Conservation (phyloP, 2,329 filamentous ascomycete genomes). For the Apiospora hydei region DNA sequence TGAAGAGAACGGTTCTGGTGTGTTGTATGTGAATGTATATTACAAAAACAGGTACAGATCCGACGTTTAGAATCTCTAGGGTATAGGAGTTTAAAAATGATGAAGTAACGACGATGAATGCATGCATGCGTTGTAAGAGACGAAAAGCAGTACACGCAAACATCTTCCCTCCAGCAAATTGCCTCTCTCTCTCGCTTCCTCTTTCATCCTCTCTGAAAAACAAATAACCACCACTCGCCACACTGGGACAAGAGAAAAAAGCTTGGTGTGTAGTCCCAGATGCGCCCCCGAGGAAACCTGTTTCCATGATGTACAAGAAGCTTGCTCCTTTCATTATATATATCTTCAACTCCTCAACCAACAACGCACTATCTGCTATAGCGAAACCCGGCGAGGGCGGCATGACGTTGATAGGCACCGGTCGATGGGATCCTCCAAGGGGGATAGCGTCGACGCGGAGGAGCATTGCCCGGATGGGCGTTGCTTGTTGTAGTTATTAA, state of each 20-base stretch:
- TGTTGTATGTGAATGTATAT: slow-evolving; percentile 17
- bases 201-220: not conserved
- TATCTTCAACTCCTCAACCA: slow-evolving; percentile 6
- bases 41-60: slow-evolving; percentile 20
- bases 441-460: not conserved
- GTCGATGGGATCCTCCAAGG: not conserved
- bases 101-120: not conserved
- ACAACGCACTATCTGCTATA: slow-evolving; percentile 9
- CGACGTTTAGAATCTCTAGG: slow-evolving; percentile 17
- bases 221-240: not conserved
- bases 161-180: not conserved
- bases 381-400: slow-evolving; percentile 14
- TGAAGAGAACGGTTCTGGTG: not conserved
- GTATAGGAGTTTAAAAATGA: slow-evolving; percentile 10
- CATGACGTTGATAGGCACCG: slow-evolving; percentile 5
- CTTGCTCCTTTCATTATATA: slow-evolving; percentile 16
- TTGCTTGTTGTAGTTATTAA: slow-evolving; percentile 8
- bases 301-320: not conserved
- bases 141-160: not conserved
- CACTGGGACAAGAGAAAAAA: slow-evolving; percentile 1
- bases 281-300: slow-evolving; percentile 1
- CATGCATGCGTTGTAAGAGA: not conserved
- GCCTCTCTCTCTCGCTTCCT: slow-evolving; percentile 7
- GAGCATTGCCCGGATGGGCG: not conserved
- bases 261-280: slow-evolving; percentile 10